Evolutionary conservation across 1,139 yeast species (phyloP), one percentile per base, ranked within the genome.

Genomic region (Trichomonascaceae sp.): DNA sequence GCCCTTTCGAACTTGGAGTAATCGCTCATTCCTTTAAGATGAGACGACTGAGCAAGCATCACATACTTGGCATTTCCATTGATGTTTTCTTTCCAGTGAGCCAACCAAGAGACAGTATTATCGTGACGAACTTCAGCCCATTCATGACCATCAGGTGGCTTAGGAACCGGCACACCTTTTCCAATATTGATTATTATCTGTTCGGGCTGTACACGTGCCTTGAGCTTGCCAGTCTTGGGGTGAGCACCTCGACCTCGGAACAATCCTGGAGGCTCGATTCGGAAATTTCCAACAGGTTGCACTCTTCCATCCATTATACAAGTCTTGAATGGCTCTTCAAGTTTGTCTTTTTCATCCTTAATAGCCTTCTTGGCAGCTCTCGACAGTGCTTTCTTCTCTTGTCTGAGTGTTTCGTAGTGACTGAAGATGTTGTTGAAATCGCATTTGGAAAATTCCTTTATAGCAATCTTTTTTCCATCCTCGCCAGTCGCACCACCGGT

Each of bases 181-280:
- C 96, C 85, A 60, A 93, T 76, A 68, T 93, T 93, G 59, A 93
- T 74, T 1, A 93, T 87, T 47, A 93, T 86, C 66, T 88, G 95
- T 70, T 91, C 97, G 0, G 98, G 97, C 54, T 73, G 71, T 15
- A 93, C 96, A 61, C 98, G 79, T 2, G 68, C 67, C 55, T 70
- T 69, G 55, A 89, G 74, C 68, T 85, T 87, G 50, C 98, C 99
- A 1, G 97, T 91, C 69, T 88, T 90, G 17, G 98, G 98, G 69
- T 91, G 98, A 0, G 91, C 91, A 62, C 99, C 98, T 70, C 98
- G 87, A 47, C 98, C 99, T 68, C 98, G 79, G 67, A 91, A 93
- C 55, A 93, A 73, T 1, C 96, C 97, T 0, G 99, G 98, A 48
- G 98, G 98, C 75, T 93, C 99, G 53, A 93, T 85, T 64, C 93